phyloP scores from a whole-genome alignment of 371 early-diverging fungal genomes.

The Syncephalastrum racemosum region DNA sequence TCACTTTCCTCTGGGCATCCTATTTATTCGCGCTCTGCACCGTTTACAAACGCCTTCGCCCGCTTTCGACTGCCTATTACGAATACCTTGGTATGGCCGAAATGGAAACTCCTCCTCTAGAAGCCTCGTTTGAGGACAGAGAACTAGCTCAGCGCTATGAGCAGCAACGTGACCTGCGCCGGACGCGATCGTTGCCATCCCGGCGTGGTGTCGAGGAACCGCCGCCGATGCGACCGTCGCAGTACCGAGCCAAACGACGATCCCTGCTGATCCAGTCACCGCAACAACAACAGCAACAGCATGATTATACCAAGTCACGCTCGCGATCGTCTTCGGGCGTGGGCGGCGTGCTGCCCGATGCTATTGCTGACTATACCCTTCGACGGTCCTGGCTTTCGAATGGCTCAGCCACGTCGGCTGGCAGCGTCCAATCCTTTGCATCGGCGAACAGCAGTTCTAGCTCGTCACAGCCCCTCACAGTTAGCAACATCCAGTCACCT shows the following conservation, averaged over 20 bases:
- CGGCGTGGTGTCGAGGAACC: constrained; percentile 13
- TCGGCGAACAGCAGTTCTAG: constrained; percentile 9
- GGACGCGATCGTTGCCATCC: constrained; percentile 15
- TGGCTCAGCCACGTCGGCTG: constrained; percentile 24
- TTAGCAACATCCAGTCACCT: neutral
- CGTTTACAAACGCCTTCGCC: constrained; percentile 74
- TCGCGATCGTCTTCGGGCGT: constrained; percentile 19
- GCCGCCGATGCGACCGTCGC: constrained; percentile 40
- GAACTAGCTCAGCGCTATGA: constrained; percentile 13
- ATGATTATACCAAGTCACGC: constrained; percentile 10
- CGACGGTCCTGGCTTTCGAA: constrained; percentile 23
- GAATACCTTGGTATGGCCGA: constrained; percentile 30
- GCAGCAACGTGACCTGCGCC: constrained; percentile 15
- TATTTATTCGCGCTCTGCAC: constrained; percentile 59
- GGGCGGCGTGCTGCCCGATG: constrained; percentile 22
- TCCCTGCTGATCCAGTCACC: constrained; percentile 40
- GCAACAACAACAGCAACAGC: constrained; percentile 7
- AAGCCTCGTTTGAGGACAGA: neutral
- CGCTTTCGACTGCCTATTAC: constrained; percentile 66
- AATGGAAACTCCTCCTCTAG: constrained; percentile 1
- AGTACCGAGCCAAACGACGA: constrained; percentile 50
- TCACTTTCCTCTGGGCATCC: constrained; percentile 38
- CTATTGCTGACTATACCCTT: neutral
- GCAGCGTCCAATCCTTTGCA: constrained; percentile 11
- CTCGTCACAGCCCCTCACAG: constrained; percentile 6